Percentiles rank a stretch among this genome's conserved stretches.
Conservation (phyloP, 208 protist species). For the Borovskyia barvae region DNA sequence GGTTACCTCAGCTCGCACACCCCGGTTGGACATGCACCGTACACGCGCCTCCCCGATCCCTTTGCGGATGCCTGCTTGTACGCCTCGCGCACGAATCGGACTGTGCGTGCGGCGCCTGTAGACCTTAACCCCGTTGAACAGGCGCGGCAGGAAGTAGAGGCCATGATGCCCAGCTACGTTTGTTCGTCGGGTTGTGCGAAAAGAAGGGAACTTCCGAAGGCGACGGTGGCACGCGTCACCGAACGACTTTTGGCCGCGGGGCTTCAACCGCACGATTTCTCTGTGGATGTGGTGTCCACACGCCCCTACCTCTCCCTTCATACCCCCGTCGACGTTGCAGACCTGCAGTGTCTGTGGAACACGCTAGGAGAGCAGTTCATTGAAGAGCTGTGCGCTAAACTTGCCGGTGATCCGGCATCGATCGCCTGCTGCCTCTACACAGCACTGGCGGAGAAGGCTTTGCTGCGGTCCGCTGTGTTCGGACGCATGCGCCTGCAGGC, state of each 20-base stretch:
- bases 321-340: too few species aligned
- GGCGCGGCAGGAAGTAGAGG: slow-evolving; percentile 3
- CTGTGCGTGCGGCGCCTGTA: slow-evolving; percentile 2
- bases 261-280: not conserved
- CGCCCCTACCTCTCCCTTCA: not conserved
- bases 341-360: too few species aligned
- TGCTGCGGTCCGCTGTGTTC: not conserved
- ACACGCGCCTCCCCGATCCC: not conserved
- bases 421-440: slow-evolving; percentile 6
- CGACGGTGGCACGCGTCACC: not conserved
- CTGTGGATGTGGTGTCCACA: not conserved
- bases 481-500: not conserved
- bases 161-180: not conserved
- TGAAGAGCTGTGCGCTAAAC: too few species aligned
- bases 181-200: not conserved
- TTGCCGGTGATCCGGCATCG: not conserved
- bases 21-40: not conserved
- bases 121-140: slow-evolving; percentile 4
- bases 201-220: not conserved
- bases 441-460: slow-evolving; percentile 4
- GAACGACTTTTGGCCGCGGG: not conserved
- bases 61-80: slow-evolving; percentile 19
- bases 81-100: not conserved
- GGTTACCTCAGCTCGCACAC: not conserved
- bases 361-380: too few species aligned